Base-by-base conservation (phyloP, 2,329 filamentous ascomycete species). In the Pestalotiopsis sp. region DNA sequence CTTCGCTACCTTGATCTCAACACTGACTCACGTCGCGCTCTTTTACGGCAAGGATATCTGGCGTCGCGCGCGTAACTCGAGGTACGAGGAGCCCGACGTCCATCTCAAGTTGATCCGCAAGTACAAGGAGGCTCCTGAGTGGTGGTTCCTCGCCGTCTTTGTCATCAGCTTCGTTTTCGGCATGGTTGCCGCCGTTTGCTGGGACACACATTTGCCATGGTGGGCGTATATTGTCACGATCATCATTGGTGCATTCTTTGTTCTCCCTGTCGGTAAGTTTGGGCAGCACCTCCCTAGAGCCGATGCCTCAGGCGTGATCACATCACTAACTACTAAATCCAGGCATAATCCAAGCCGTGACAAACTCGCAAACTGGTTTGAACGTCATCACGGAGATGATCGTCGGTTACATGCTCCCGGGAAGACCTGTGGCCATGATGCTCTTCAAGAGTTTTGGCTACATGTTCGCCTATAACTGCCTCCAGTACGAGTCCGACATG, bases 351-450 rank as follows among this genome's bases (percentile, higher is more conserved):
- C 64, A 66, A 31, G 64, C 64, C 36, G 64, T 66, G 45, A 66
- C 64, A 4, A 66, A 66, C 25, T 66, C 64, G 13, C 64, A 66
- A 68, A 82, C 83, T 1, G 83, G 83, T 17, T 77, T 86, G 14
- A 77, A 77, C 73, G 90, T 93, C 23, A 80, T 93, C 69, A 91
- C 90, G 14, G 91, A 93, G 76, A 92, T 91, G 73, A 86, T 93
- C 69, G 86, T 91, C 70, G 91, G 91, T 7, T 93, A 93, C 78
- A 91, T 93, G 84, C 86, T 92, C 64, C 91, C 91, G 0, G 91
- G 91, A 36, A 86, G 86, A 4, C 91, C 91, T 1, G 83, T 93
- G 69, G 90, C 90, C 62, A 90, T 93, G 86, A 93, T 93, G 91
- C 86, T 93, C 81, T 93, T 93, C 83, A 93, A 93, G 80, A 92